Base-by-base conservation (phyloP, 139 green algal genomes). In the Chlorella sp. region DNA sequence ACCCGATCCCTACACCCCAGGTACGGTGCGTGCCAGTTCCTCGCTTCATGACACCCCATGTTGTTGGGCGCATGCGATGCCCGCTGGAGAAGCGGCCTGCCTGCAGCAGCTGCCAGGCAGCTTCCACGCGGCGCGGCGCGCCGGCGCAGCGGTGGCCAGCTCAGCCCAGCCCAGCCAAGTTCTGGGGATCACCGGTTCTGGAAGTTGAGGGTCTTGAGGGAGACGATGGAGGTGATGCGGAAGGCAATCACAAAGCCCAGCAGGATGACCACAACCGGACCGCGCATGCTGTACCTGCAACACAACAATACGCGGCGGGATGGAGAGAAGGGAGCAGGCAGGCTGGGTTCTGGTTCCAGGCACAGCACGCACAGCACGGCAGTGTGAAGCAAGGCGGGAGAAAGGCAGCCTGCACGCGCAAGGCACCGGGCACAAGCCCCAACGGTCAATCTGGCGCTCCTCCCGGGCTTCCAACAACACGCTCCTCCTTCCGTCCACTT, bases 121-220 rank as follows among this genome's bases (percentile, higher is more conserved):
- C n/a, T n/a, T n/a, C n/a, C n/a, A n/a, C n/a, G n/a, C n/a, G n/a
- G n/a, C n/a, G n/a, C n/a, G n/a, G n/a, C n/a, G n/a, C n/a, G n/a
- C n/a, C n/a, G n/a, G n/a, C 48, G 48, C 48, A 57, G 48, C 48
- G 48, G 48, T 9, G 7, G 48, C 48, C 48, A 57, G 48, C 48
- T 57, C 48, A 57, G 48, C 48, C 9, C 9, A 9, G 48, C 48
- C 9, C 7, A 9, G 48, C 5, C 9, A 9, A 9, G 48, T 9
- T 57, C 73, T 42, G 73, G n/a, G 3, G 3, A 18, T 87, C 48
- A 91, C 24, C 88, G 81, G 42, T 78, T 69, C 66, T 92, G 90
- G 90, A 88, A 92, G 80, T 92, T 92, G 61, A 92, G 68, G 26
- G 53, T 12, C 60, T 88, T 91, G 28, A 92, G 77, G 22, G 86